Percentiles rank a stretch among this genome's conserved stretches.
phyloP scores from a whole-genome alignment of 306 rosid species.

The Cucurbita argyrosperma region DNA sequence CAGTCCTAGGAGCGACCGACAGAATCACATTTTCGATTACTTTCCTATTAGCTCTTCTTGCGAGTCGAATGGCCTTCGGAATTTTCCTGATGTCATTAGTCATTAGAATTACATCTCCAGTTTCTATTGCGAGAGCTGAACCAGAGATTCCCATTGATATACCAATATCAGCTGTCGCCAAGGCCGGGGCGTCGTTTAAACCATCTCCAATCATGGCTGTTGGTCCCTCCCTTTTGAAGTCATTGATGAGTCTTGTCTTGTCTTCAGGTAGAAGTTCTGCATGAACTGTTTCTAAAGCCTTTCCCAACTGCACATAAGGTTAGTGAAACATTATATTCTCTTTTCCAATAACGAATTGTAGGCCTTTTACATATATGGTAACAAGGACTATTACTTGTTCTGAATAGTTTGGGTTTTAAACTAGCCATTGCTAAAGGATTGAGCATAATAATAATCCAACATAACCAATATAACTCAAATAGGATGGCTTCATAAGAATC shows the following conservation, averaged over 20 bases:
- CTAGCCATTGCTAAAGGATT: neutral
- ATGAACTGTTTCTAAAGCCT: slow-evolving; percentile 44
- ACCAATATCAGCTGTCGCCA: slow-evolving; percentile 84
- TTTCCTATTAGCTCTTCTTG: slow-evolving; percentile 43
- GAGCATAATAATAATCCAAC: neutral
- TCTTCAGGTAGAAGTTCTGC: slow-evolving; percentile 91
- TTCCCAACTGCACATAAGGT: slow-evolving; percentile 41
- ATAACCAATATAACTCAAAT: neutral
- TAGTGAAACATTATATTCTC: neutral
- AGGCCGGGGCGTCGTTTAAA: slow-evolving; percentile 79
- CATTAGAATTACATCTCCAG: slow-evolving; percentile 67
- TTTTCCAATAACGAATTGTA: neutral
- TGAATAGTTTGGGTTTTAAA: neutral
- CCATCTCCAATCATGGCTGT: slow-evolving; percentile 96
- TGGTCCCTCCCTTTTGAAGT: slow-evolving; percentile 51
- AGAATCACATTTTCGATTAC: slow-evolving; percentile 51
- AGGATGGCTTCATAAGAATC: neutral
- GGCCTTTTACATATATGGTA: neutral
- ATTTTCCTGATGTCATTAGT: slow-evolving; percentile 78
- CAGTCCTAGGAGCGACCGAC: slow-evolving; percentile 45
- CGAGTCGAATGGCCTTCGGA: slow-evolving; percentile 66
- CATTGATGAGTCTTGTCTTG: slow-evolving; percentile 51
- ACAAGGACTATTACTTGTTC: neutral
- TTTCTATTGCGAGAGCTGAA: slow-evolving; percentile 82
- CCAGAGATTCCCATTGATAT: slow-evolving; percentile 98